Base-by-base conservation (phyloP, 768 basidiomycete genomes). In the Suillus hirtellus region DNA sequence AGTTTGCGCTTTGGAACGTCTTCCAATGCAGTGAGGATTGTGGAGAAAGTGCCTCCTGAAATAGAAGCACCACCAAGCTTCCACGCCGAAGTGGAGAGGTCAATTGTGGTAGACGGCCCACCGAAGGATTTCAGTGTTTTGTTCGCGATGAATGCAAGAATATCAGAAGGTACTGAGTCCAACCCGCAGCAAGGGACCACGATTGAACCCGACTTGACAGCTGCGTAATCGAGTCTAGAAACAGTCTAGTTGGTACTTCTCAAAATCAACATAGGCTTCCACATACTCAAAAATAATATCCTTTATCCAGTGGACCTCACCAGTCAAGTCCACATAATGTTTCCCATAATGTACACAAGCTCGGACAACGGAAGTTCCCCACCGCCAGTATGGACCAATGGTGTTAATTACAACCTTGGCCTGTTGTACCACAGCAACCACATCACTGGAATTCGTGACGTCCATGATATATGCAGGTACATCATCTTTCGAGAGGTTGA, bases 261-360 rank as follows among this genome's bases (percentile, higher is more conserved):
- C 60, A 17, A 59, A 21, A 62, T 56, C 61, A 15, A 9, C 7
- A 43, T 47, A 24, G 59, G n/a, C 24, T 59, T 54, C 31, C 38
- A 77, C 86, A 69, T 66, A 86, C 89, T 82, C 71, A 35, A 76
- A 40, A 54, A 92, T 85, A 58, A 93, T 88, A 15, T 85, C 76
- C 64, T 76, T 77, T 53, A 90, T 82, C 86, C 89, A 95, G 3
- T 79, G 76, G 0, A 82, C 75, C 72, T 96, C 94, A 9, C 90
- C 89, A 2, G 89, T 86, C 40, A 95, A 78, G 74, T 98, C 96
- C 34, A 94, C 86, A 72, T 96, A 96, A 74, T 96, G 93, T 8
- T 85, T 83, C 6, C 90, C 88, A 63, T 89, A 78, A 42, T 77
- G 78, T 5, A 88, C 90, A 66, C 95, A 96, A 4, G 90, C 88